These are phyloP conservation scores for Starmerella powellii DNA, from an alignment of 805 yeast genomes.

Conservation along the genomic window DNA sequence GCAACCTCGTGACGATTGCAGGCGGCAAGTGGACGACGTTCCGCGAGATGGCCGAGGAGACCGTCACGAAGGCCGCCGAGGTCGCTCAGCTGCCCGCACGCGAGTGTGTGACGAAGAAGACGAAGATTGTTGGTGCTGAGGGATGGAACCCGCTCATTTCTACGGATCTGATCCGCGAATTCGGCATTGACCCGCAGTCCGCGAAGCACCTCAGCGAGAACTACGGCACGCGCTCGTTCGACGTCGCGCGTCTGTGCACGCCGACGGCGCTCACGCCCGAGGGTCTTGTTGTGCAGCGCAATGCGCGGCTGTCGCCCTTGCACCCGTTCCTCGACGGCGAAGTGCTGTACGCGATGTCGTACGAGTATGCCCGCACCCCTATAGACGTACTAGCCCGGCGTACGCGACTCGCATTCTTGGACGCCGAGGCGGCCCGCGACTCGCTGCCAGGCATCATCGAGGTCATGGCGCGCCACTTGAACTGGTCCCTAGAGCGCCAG, in stretches of 20 bases:
- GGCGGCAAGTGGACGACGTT: constrained; percentile 99
- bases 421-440: constrained; percentile 67
- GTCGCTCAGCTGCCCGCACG: constrained; percentile 27
- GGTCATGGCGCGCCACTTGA: constrained; percentile 66
- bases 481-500: constrained; percentile 57
- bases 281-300: constrained; percentile 39
- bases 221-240: constrained; percentile 74
- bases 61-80: constrained; percentile 57
- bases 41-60: constrained; percentile 95
- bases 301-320: constrained; percentile 21
- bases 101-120: constrained; percentile 40
- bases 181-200: constrained; percentile 55
- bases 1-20: constrained; percentile 75
- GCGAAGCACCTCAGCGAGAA: constrained; percentile 74
- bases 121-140: constrained; percentile 68
- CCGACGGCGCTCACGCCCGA: constrained; percentile 26
- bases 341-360: constrained; percentile 62
- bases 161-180: constrained; percentile 70
- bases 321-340: constrained; percentile 84
- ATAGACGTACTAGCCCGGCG: constrained; percentile 86
- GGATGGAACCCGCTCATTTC: constrained; percentile 61
- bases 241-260: constrained; percentile 47
- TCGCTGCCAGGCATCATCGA: constrained; percentile 79
- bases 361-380: constrained; percentile 82
- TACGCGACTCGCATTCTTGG: constrained; percentile 82